A percentile compares a stretch with the other conserved stretches of the same genome.
Evolutionary conservation across 768 basidiomycete genomes (phyloP).

Genomic region (Tricholoma sp.): DNA sequence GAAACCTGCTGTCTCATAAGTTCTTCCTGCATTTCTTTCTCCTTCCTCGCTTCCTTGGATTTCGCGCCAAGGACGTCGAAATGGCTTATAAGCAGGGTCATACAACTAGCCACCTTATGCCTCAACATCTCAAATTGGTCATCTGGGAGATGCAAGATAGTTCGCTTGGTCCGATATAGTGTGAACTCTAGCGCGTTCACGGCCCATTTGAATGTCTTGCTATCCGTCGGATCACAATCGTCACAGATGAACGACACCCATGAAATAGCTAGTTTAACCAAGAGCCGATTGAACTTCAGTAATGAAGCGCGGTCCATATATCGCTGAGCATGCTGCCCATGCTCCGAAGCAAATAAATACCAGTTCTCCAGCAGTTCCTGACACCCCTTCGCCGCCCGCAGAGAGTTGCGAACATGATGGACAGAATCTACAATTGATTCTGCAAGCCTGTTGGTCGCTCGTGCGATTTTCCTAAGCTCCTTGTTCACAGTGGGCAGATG

Average conservation of each 20-base stretch:
- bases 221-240: conserved; percentile 93
- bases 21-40: conserved; percentile 81
- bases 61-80: conserved; percentile 97
- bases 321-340: conserved; percentile 84
- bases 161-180: conserved; percentile 79
- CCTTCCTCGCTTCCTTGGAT: conserved; percentile 84
- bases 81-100: conserved; percentile 94
- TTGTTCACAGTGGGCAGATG: conserved; percentile 87
- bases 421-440: conserved; percentile 93
- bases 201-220: conserved; percentile 97
- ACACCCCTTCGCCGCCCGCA: conserved; percentile 53
- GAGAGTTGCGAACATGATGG: conserved; percentile 71
- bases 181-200: conserved; percentile 94
- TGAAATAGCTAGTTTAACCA: conserved; percentile 88
- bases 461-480: conserved; percentile 86
- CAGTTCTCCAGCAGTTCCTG: conserved; percentile 91
- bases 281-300: conserved; percentile 72
- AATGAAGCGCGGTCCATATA: conserved; percentile 75
- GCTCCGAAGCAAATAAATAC: conserved; percentile 95
- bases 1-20: conserved; percentile 46
- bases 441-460: conserved; percentile 83
- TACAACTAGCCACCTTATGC: conserved; percentile 90
- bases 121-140: conserved; percentile 89
- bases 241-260: conserved; percentile 99
- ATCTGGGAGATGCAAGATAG: conserved; percentile 83